Conservation (phyloP, 345 rosid genomes). For the Dovyalis caffra region DNA sequence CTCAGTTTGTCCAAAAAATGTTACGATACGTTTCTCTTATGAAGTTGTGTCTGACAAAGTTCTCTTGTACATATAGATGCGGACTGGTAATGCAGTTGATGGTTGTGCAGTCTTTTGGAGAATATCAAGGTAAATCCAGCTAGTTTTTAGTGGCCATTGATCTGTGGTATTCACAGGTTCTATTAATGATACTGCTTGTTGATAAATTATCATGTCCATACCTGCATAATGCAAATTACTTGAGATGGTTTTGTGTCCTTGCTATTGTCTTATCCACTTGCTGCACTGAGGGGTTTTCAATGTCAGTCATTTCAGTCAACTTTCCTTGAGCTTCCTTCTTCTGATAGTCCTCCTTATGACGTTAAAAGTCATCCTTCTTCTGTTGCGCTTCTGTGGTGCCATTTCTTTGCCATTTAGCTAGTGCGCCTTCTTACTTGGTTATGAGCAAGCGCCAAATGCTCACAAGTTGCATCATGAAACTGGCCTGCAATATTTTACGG, state of each 20-base stretch:
- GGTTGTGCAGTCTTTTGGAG: conserved; percentile 99
- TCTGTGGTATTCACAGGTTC: conserved; percentile 6
- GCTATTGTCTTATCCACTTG: background rate
- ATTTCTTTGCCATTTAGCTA: background rate
- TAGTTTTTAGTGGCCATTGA: conserved; percentile 12
- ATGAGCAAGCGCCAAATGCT: no score
- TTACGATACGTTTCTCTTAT: no score
- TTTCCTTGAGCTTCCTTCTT: background rate
- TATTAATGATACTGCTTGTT: background rate
- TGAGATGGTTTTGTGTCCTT: background rate
- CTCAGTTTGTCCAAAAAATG: background rate
- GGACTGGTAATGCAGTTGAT: conserved; percentile 88
- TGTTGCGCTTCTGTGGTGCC: background rate
- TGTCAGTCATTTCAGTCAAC: no score
- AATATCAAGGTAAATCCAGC: conserved; percentile 54
- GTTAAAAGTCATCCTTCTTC: background rate
- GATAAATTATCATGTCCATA: background rate
- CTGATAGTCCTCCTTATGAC: no score
- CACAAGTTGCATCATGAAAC: background rate
- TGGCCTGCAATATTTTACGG: background rate
- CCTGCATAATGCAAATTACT: conserved; percentile 1
- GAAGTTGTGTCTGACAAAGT: background rate
- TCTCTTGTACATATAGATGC: conserved; percentile 59
- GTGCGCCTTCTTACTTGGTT: background rate
- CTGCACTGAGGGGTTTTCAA: background rate